Evolutionary conservation across 768 basidiomycete genomes (phyloP), one percentile per base, ranked within the genome.

Genomic region (Naganishia onofrii): DNA sequence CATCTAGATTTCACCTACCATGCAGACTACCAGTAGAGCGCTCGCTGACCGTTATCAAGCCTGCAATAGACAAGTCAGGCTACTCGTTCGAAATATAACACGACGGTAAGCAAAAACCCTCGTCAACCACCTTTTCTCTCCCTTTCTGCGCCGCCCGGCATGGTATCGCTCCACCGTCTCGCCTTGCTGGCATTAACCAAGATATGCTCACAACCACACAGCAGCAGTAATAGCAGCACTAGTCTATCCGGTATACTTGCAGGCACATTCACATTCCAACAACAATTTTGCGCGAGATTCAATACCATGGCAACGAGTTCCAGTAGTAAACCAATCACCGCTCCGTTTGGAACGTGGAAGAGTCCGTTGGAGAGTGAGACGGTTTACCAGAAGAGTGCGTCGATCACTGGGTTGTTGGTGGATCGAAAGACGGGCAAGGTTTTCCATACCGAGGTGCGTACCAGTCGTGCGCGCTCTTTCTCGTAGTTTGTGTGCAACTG

Each of bases 341-440:
- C 87, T 8, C 85, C 87, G 0, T 89, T 84, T 74, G 89, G 88
- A 29, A 85, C 84, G 26, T 90, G 89, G 88, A 78, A 81, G 5
- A 87, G 87, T 1, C 84, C 86, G 5, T 84, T 89, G 67, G 84
- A 84, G 1, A 81, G 85, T 23, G 85, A 87, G 51, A 79, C 82
- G 36, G 83, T 88, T 69, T 83, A 85, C 3, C 81, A 84, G 76
- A 68, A 57, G 70, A 38, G 26, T 63, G 55, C 52, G 32, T 55
- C 48, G 58, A 26, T 74, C 55, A 64, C 73, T 15, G 86, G 87
- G 52, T 76, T 87, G 31, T 71, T 88, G 26, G 85, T 88, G 42
- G 88, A 90, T 76, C 80, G 84, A 0, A 72, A 83, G 21, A 83
- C 83, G 7, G 38, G 51, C 5, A 54, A 67, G 21, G 54, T 87